These are phyloP conservation scores for Tephrocybe rancida DNA, from an alignment of 768 basidiomycete species.

Conservation along the genomic window DNA sequence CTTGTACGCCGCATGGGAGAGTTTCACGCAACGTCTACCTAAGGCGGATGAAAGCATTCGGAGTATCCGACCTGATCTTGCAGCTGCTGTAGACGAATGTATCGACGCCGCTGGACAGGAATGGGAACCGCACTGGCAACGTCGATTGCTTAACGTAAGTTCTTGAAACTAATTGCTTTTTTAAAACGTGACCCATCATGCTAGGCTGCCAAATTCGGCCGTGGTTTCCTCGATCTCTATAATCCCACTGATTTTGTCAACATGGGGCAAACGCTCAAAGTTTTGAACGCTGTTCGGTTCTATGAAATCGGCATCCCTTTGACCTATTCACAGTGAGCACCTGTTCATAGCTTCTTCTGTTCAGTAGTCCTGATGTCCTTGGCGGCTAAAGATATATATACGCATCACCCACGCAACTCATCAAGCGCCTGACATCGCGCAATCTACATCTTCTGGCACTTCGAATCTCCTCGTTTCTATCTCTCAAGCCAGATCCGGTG, in stretches of 20 bases:
- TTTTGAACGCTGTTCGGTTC: conserved; percentile 89
- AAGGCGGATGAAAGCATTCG: conserved; percentile 94
- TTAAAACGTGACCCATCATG: conserved; percentile 1
- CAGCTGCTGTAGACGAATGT: conserved; percentile 71
- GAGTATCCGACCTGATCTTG: conserved; percentile 69
- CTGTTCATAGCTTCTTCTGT: conserved; percentile 2
- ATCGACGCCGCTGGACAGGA: conserved; percentile 93
- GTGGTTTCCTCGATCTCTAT: conserved; percentile 90
- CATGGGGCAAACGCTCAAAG: conserved; percentile 92
- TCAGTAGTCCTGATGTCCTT: background rate
- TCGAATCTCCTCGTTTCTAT: conserved; percentile 83
- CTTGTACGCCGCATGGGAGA: conserved; percentile 88
- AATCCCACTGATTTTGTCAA: conserved; percentile 91
- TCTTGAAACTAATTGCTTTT: conserved; percentile 1
- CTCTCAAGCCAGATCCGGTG: conserved; percentile 82
- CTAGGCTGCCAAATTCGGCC: conserved; percentile 96
- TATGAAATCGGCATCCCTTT: conserved; percentile 94
- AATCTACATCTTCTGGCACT: conserved; percentile 92
- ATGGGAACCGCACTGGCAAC: conserved; percentile 91
- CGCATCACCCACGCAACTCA: conserved; percentile 77
- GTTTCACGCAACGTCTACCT: conserved; percentile 80
- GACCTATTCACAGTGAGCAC: conserved; percentile 83
- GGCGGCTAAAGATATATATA: conserved; percentile 73
- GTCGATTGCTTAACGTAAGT: conserved; percentile 77
- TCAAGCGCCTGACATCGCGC: conserved; percentile 81